Evolutionary conservation across 2,329 filamentous ascomycete genomes (phyloP).

Genomic region (Aspergillus awamori): DNA sequence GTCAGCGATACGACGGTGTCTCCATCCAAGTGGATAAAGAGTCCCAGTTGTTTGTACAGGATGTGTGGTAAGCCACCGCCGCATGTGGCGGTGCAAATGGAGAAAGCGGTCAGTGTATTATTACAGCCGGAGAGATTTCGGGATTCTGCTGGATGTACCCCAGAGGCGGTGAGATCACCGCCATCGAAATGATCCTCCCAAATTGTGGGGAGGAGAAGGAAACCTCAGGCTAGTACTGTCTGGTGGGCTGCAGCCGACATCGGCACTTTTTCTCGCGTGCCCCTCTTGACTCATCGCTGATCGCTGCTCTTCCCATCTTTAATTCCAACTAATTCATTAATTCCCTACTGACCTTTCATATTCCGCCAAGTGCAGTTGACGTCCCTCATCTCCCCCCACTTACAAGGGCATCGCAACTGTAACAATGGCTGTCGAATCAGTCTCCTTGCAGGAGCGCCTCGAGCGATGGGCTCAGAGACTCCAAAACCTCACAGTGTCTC

Average conservation of each 20-base stretch:
- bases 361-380: neutral
- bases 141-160: no score
- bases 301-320: neutral
- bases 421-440: conserved; percentile 39
- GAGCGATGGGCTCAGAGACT: conserved; percentile 47
- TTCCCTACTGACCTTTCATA: neutral
- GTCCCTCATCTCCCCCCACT: neutral
- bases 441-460: conserved; percentile 42
- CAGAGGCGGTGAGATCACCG: no score
- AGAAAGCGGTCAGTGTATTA: neutral
- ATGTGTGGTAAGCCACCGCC: neutral
- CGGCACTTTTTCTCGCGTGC: conserved; percentile 8
- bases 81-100: neutral
- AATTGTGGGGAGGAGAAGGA: no score
- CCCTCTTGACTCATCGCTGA: conserved; percentile 11
- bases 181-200: no score
- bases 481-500: conserved; percentile 47
- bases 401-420: conserved; percentile 23
- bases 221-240: neutral
- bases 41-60: neutral
- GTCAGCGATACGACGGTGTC: neutral
- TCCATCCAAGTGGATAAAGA: no score
- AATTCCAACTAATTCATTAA: neutral
- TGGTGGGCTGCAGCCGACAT: conserved; percentile 6
- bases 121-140: neutral